Evolutionary conservation across 2,329 filamentous ascomycete species (phyloP).

Genomic region (Ophiocordyceps camponoti-rufipedis): DNA sequence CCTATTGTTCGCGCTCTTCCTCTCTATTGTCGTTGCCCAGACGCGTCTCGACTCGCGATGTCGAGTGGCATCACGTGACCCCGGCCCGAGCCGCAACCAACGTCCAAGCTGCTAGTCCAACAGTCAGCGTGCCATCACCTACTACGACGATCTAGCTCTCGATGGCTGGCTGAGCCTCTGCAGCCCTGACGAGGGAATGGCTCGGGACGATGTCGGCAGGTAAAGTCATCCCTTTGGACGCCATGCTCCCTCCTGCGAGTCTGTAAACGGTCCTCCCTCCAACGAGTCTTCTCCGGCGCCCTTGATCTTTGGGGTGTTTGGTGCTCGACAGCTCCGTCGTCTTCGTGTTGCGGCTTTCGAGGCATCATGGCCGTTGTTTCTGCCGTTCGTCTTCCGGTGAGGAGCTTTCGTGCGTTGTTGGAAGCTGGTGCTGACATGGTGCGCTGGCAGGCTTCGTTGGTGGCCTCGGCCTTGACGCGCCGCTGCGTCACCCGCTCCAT

Average conservation of each 20-base stretch:
- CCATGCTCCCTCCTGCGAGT: neutral
- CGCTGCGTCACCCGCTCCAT: constrained; percentile 1
- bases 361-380: neutral
- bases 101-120: neutral
- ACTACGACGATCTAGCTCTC: neutral
- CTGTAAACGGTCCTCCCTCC: neutral
- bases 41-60: neutral
- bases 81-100: neutral
- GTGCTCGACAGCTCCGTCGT: neutral
- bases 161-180: too few relatives aligned
- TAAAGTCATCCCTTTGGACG: too few relatives aligned
- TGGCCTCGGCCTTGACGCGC: constrained; percentile 6
- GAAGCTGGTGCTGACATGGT: too few relatives aligned
- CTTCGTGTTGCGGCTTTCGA: neutral
- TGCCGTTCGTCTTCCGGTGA: neutral
- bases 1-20: neutral
- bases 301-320: too few relatives aligned
- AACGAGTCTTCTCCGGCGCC: too few relatives aligned
- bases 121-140: neutral
- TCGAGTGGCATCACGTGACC: neutral
- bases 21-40: neutral
- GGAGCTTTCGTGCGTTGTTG: neutral
- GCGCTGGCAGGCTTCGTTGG: neutral
- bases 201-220: too few relatives aligned
- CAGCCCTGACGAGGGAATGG: too few relatives aligned